phyloP scores from a whole-genome alignment of 1,284 basidiomycete genomes.

The Vanrija humicola region DNA sequence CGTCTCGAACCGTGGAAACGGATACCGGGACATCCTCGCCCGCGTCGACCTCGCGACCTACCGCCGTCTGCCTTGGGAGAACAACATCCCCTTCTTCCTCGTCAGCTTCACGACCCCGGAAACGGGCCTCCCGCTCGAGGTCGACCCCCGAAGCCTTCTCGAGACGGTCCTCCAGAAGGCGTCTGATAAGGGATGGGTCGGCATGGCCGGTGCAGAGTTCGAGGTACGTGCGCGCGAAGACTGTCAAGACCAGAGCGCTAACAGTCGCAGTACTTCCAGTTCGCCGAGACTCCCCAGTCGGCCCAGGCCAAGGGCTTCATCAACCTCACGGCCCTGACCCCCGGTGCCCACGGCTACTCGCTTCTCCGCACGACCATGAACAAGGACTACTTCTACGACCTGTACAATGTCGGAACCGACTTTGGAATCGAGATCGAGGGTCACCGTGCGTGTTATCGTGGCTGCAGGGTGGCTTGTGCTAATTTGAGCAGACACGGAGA shows the following conservation, averaged over 20 bases:
- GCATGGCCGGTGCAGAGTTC: constrained; percentile 81
- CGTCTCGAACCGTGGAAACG: constrained; percentile 85
- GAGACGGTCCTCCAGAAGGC: constrained; percentile 56
- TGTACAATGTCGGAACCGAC: constrained; percentile 70
- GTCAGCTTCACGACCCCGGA: constrained; percentile 84
- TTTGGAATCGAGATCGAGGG: constrained; percentile 86
- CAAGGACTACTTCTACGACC: constrained; percentile 79
- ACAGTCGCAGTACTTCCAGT: constrained; percentile 78
- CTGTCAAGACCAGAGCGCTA: not conserved
- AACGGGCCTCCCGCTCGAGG: constrained; percentile 67
- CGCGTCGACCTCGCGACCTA: constrained; percentile 77
- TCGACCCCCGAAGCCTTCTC: constrained; percentile 81
- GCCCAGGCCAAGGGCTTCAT: constrained; percentile 73
- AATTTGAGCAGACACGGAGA: constrained; percentile 74
- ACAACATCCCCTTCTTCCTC: constrained; percentile 87
- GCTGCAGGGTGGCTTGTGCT: not conserved
- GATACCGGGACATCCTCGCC: constrained; percentile 83
- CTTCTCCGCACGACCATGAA: constrained; percentile 83
- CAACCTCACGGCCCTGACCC: constrained; percentile 72
- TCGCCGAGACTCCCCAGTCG: constrained; percentile 77
- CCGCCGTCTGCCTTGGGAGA: constrained; percentile 87
- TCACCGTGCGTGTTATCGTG: constrained; percentile 64
- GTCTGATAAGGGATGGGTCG: constrained; percentile 55
- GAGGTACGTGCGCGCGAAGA: constrained; percentile 59
- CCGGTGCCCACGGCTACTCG: constrained; percentile 92